phyloP scores from a whole-genome alignment of 2,329 filamentous ascomycete genomes.

The Phaeosphaeria sp. region DNA sequence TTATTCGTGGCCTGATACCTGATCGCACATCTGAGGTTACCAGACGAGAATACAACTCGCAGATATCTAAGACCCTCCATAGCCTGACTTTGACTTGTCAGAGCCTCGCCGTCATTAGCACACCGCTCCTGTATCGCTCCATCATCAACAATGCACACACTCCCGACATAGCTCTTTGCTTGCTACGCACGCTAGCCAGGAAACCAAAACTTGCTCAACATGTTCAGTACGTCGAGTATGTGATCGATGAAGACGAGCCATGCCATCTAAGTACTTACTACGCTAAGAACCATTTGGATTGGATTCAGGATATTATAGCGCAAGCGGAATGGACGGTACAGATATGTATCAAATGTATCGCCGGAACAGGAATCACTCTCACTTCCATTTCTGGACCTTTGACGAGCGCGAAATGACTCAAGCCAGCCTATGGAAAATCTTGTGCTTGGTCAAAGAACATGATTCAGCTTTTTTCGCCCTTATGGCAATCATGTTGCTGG shows the following conservation, averaged over 20 bases:
- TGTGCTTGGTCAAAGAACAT: neutral
- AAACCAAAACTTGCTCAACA: neutral
- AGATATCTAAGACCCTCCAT: slow-evolving; percentile 9
- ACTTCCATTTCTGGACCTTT: neutral
- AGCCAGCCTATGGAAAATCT: neutral
- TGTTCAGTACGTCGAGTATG: neutral
- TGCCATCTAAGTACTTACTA: neutral
- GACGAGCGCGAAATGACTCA: neutral
- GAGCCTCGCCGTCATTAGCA: slow-evolving; percentile 16
- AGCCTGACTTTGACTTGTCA: slow-evolving; percentile 20
- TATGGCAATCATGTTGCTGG: neutral
- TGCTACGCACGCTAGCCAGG: neutral
- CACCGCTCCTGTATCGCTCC: slow-evolving; percentile 17
- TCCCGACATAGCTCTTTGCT: neutral
- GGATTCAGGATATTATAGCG: neutral
- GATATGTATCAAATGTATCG: neutral
- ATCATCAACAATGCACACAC: neutral
- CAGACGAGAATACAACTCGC: neutral
- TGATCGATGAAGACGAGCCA: neutral
- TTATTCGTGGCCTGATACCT: slow-evolving; percentile 15
- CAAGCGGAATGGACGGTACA: neutral
- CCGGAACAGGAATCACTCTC: neutral
- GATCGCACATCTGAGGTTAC: slow-evolving; percentile 6
- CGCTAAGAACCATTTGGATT: neutral
- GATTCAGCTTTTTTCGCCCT: neutral